Evolutionary conservation across 2,329 filamentous ascomycete species (phyloP).

Genomic region (Orbilia quercus): DNA sequence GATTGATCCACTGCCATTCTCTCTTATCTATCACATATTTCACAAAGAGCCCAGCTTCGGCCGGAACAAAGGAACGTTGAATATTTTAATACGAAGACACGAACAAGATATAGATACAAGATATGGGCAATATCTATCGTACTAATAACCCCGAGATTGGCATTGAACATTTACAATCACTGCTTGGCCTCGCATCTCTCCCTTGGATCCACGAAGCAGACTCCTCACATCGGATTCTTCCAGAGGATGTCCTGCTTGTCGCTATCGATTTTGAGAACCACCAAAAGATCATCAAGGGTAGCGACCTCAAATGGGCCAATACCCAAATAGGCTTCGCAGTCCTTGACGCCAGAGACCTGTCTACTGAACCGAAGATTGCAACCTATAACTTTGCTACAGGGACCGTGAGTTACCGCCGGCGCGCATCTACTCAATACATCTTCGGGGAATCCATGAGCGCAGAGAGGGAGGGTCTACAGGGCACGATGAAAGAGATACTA

Average conservation of each 20-base stretch:
- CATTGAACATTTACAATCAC: too few species aligned
- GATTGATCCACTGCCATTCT: too few species aligned
- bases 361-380: not conserved
- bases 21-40: too few species aligned
- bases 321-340: slow-evolving; percentile 27
- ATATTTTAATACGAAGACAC: too few species aligned
- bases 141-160: too few species aligned
- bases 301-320: slow-evolving; percentile 2
- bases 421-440: not conserved
- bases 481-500: not conserved
- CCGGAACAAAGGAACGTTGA: too few species aligned
- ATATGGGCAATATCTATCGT: too few species aligned
- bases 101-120: too few species aligned
- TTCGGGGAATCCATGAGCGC: slow-evolving; percentile 12
- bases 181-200: too few species aligned
- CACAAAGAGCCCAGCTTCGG: too few species aligned
- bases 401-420: not conserved
- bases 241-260: slow-evolving; percentile 14
- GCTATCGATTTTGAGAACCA: slow-evolving; percentile 30
- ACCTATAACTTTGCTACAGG: slow-evolving; percentile 14
- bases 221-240: too few species aligned
- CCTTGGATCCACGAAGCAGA: too few species aligned
- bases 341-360: slow-evolving; percentile 22
- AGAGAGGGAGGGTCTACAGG: not conserved
- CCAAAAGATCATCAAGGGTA: not conserved